Evolutionary conservation across 805 yeast species (phyloP).

Genomic region (Wickerhamomyces bovis): DNA sequence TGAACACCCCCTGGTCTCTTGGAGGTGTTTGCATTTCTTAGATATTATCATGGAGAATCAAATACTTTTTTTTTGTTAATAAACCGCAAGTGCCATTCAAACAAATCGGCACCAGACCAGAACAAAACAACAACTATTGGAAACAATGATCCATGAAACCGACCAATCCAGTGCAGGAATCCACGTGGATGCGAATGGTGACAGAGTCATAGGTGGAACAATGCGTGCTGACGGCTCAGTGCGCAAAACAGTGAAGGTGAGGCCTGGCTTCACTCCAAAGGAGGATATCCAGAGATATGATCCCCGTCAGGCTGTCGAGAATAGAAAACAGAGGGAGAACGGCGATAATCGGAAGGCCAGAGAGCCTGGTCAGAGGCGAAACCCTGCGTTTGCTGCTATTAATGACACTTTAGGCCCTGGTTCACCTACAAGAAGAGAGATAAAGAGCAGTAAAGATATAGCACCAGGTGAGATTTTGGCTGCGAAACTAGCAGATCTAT

Average conservation of each 20-base stretch:
- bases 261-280: conserved; percentile 20
- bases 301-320: conserved; percentile 6
- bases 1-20: no score
- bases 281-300: conserved; percentile 18
- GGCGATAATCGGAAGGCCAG: neutral
- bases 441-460: neutral
- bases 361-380: neutral
- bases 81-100: neutral
- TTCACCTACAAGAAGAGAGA: neutral
- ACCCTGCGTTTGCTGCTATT: neutral
- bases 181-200: conserved; percentile 6
- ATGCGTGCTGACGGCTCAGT: conserved; percentile 23
- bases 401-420: neutral
- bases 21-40: no score
- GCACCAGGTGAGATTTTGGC: neutral
- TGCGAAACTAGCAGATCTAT: neutral
- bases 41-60: no score
- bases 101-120: neutral
- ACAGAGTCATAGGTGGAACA: conserved; percentile 20
- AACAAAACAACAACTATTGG: neutral
- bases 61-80: no score
- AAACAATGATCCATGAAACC: neutral
- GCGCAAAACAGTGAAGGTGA: conserved; percentile 16
- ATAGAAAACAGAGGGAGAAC: conserved; percentile 1
- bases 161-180: conserved; percentile 5